These are phyloP conservation scores for Drosera spatulata DNA, from an alignment of 179 eudicot species.

Conservation along the genomic window DNA sequence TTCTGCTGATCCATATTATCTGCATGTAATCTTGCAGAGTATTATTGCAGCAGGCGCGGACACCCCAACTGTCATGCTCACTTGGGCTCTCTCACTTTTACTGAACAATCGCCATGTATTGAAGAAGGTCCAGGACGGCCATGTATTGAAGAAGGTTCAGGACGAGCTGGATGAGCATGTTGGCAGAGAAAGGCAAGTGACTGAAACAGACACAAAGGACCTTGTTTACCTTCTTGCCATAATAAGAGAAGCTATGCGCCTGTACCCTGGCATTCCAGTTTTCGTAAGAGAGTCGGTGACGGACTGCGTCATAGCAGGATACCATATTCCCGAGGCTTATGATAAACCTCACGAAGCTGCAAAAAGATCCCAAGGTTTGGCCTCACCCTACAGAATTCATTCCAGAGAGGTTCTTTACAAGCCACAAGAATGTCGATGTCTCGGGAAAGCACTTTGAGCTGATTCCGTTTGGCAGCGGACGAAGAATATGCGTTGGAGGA, in stretches of 20 bases:
- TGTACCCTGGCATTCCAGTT: constrained; percentile 7
- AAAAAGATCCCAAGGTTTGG: constrained; percentile 14
- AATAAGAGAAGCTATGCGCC: constrained; percentile 8
- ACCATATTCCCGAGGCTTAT: constrained; percentile 9
- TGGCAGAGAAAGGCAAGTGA: background rate
- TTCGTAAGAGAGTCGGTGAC: constrained; percentile 1
- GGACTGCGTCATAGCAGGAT: constrained; percentile 8
- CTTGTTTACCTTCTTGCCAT: constrained; percentile 6
- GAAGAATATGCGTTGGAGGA: constrained; percentile 8
- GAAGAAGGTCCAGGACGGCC: constrained; percentile 6
- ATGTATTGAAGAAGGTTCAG: constrained; percentile 2
- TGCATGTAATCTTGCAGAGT: too few relatives aligned
- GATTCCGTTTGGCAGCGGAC: constrained; percentile 2
- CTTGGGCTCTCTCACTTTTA: too few relatives aligned
- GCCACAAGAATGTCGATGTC: background rate
- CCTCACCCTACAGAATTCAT: constrained; percentile 7
- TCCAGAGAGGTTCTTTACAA: constrained; percentile 9
- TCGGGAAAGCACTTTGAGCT: background rate
- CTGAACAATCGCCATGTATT: too few relatives aligned
- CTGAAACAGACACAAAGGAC: constrained; percentile 11
- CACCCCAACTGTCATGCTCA: too few relatives aligned
- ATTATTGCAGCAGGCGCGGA: too few relatives aligned
- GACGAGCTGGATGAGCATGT: constrained; percentile 7
- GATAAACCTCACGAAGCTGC: constrained; percentile 11
- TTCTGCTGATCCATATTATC: too few relatives aligned